A percentile compares a stretch with the other conserved stretches of the same genome.
Evolutionary conservation across 1,284 basidiomycete species (phyloP).

Genomic region (Blastosporella zonata): DNA sequence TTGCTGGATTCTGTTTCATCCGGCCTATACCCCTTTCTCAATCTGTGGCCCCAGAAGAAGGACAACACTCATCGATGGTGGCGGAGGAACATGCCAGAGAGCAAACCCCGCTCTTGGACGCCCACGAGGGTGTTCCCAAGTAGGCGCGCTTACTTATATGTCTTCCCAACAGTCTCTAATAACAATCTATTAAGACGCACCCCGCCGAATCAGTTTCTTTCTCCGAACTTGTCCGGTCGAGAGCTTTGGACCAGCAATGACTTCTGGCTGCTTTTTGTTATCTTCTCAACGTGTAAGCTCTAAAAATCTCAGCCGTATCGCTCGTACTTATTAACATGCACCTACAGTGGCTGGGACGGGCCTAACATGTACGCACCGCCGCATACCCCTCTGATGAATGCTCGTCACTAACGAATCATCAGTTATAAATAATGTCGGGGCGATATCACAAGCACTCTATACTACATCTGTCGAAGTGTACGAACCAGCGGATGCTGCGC

Average conservation of each 20-base stretch:
- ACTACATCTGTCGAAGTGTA: conserved; percentile 58
- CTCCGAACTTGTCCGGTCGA: conserved; percentile 36
- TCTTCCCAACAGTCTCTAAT: not conserved
- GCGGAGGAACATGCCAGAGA: not conserved
- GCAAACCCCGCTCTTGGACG: conserved; percentile 5
- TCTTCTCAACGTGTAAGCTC: conserved; percentile 67
- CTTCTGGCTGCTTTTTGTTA: conserved; percentile 73
- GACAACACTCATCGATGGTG: no score
- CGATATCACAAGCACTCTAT: conserved; percentile 84
- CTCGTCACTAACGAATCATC: not conserved
- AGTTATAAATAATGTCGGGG: conserved; percentile 95
- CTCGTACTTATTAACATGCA: not conserved
- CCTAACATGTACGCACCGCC: conserved; percentile 68
- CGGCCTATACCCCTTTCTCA: conserved; percentile 35
- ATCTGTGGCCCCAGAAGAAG: conserved; percentile 14
- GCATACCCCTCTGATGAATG: not conserved
- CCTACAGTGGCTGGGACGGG: conserved; percentile 80
- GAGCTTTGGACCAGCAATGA: conserved; percentile 42
- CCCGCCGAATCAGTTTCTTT: conserved; percentile 14
- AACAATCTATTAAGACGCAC: not conserved
- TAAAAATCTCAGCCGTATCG: not conserved
- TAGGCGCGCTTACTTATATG: not conserved
- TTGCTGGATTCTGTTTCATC: conserved; percentile 39
- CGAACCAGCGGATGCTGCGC: not conserved
- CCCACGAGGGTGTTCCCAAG: conserved; percentile 3